These are phyloP conservation scores for Picea glauca DNA, from an alignment of 75 land plant species.

Conservation along the genomic window DNA sequence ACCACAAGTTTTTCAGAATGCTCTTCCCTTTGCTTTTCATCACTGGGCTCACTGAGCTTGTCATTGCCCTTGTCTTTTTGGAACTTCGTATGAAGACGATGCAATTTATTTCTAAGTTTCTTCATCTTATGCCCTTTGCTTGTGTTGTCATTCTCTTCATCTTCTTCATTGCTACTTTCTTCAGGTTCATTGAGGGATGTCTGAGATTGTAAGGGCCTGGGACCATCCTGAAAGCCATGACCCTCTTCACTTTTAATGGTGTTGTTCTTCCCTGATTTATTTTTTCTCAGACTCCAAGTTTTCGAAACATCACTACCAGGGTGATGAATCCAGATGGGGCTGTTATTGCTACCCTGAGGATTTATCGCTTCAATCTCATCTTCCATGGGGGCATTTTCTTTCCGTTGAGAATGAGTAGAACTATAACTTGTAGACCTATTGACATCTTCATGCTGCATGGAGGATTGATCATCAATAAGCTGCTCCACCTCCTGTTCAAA, in stretches of 20 bases:
- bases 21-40: not conserved
- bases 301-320: slow-evolving; percentile 36
- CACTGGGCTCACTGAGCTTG: not conserved
- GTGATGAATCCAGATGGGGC: slow-evolving; percentile 46
- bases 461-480: not conserved
- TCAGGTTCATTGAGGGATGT: not conserved
- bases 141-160: not conserved
- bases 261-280: slow-evolving; percentile 23
- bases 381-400: slow-evolving; percentile 7
- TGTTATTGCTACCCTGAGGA: slow-evolving; percentile 33
- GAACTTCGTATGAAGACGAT: slow-evolving; percentile 31
- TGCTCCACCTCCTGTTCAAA: not conserved
- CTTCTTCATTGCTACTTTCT: slow-evolving; percentile 10
- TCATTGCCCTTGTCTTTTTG: slow-evolving; percentile 19
- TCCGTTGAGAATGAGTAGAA: not conserved
- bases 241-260: slow-evolving; percentile 14
- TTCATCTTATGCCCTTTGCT: slow-evolving; percentile 3
- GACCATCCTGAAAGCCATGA: slow-evolving; percentile 9
- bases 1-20: slow-evolving; percentile 22
- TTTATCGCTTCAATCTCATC: slow-evolving; percentile 49
- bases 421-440: not conserved
- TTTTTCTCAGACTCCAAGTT: slow-evolving; percentile 54
- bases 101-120: slow-evolving; percentile 20
- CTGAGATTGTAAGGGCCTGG: slow-evolving; percentile 10
- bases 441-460: not conserved